These are phyloP conservation scores for Chaetomidium leptoderma DNA, from an alignment of 495 filamentous ascomycete species.

Conservation along the genomic window DNA sequence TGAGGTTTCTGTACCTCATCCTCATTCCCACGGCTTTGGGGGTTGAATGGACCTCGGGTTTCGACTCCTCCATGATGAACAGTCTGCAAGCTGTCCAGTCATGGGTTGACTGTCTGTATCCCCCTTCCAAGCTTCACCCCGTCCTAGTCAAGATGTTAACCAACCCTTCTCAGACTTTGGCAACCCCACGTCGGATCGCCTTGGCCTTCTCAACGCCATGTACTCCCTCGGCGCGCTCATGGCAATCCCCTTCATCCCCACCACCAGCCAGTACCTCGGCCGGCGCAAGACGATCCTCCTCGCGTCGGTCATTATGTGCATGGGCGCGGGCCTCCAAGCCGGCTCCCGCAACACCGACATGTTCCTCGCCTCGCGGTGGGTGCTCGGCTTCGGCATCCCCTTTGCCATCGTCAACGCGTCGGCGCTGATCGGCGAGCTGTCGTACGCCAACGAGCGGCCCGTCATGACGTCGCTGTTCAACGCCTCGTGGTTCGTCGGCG, in stretches of 20 bases:
- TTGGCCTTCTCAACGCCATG: slow-evolving; percentile 40
- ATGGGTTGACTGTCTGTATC: slow-evolving; percentile 52
- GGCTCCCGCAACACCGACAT: slow-evolving; percentile 39
- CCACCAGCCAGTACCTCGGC: slow-evolving; percentile 47
- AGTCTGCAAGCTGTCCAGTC: slow-evolving; percentile 55
- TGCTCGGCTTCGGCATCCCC: slow-evolving; percentile 60
- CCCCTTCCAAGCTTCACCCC: slow-evolving; percentile 6
- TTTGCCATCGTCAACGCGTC: slow-evolving; percentile 58
- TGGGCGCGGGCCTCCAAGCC: slow-evolving; percentile 29
- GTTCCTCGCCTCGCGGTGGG: slow-evolving; percentile 55
- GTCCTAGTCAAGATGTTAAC: background rate
- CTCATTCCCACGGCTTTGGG: slow-evolving; percentile 62
- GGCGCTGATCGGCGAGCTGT: slow-evolving; percentile 56
- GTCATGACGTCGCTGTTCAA: slow-evolving; percentile 60
- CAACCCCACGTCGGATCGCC: slow-evolving; percentile 32
- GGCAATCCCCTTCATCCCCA: slow-evolving; percentile 54
- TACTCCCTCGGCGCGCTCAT: slow-evolving; percentile 42
- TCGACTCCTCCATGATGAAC: slow-evolving; percentile 63
- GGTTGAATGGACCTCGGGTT: slow-evolving; percentile 63
- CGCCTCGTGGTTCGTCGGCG: slow-evolving; percentile 54
- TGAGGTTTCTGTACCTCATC: slow-evolving; percentile 58
- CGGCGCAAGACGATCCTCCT: slow-evolving; percentile 52
- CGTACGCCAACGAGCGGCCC: slow-evolving; percentile 56
- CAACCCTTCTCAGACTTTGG: slow-evolving; percentile 32
- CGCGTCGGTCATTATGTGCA: slow-evolving; percentile 46